A percentile compares a stretch with the other conserved stretches of the same genome.
These are phyloP conservation scores for Acer negundo DNA, from an alignment of 345 rosid genomes.

Conservation along the genomic window DNA sequence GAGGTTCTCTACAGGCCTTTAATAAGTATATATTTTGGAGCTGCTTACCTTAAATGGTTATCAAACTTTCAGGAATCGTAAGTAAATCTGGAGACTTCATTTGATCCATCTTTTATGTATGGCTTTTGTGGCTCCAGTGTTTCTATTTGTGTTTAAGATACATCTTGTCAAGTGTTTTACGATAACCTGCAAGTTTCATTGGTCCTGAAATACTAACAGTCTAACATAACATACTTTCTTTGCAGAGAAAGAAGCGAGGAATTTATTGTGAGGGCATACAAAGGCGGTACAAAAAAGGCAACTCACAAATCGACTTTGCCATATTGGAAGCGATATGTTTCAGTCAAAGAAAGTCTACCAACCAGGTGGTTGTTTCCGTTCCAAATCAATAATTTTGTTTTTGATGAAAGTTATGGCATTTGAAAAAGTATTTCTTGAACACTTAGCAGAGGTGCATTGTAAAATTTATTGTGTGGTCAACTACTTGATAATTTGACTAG, in stretches of 20 bases:
- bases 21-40: constrained; percentile 77
- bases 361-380: constrained; percentile 50
- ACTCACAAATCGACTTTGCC: constrained; percentile 82
- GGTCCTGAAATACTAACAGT: constrained; percentile 12
- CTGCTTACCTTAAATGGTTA: constrained; percentile 86
- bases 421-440: constrained; percentile 4
- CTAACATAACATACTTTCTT: constrained; percentile 15
- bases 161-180: constrained; percentile 3
- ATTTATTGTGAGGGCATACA: constrained; percentile 80
- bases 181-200: not conserved
- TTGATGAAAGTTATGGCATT: not conserved
- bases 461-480: not conserved
- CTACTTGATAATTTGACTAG: not conserved
- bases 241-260: constrained; percentile 89
- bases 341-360: constrained; percentile 78
- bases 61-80: constrained; percentile 69
- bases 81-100: constrained; percentile 18
- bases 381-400: not conserved
- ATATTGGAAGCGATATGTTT: constrained; percentile 79
- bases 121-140: not conserved
- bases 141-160: constrained; percentile 12
- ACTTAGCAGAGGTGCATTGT: not conserved
- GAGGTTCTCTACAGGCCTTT: constrained; percentile 82
- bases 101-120: constrained; percentile 3
- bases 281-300: constrained; percentile 80